Base-by-base conservation (phyloP, 2,329 filamentous ascomycete genomes). In the Paraconiothyrium brasiliense region DNA sequence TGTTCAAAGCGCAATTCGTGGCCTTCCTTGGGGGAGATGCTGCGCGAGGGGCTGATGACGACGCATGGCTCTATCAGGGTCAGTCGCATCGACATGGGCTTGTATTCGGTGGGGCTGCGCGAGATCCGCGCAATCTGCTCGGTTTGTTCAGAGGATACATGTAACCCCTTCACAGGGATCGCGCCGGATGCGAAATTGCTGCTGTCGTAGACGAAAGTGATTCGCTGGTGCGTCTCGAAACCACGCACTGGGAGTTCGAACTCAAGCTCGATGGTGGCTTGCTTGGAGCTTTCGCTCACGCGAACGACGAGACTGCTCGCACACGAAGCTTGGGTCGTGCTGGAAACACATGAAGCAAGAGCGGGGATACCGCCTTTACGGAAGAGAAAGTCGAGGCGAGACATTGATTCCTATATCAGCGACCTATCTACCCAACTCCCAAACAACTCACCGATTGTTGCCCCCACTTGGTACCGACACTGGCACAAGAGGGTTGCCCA, bases 311-410 rank as follows among this genome's bases (percentile, higher is more conserved):
- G 20, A 10, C 22, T 48, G n/a, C 43, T 24, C 30, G 37, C 30
- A 30, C 32, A 27, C 32, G n/a, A 35, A 7, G 54, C 27, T 4
- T 20, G 30, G 27, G 14, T 41, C 6, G 37, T 41, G 11, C 11
- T 13, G 37, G 37, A 41, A 13, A 27, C 24, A 57, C 35, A 22
- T 30, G 27, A 30, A 30, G 27, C 54, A 30, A 57, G 16, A 22
- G 43, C 54, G 24, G 54, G 46, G 37, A 57, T 48, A 30, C 41
- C 54, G 43, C 43, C 46, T 48, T 37, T 48, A n/a, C 43, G 54
- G 43, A 57, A 35, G 20, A 48, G 8, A 24, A 35, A 22, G 48
- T 51, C 27, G 27, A 4, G 6, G 27, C 27, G 43, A 37, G 55
- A 44, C 55, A 57, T 57, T 30, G 32, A 48, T 43, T 56, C 14